phyloP scores from a whole-genome alignment of 75 land plant species.

The Cupressus sempervirens region DNA sequence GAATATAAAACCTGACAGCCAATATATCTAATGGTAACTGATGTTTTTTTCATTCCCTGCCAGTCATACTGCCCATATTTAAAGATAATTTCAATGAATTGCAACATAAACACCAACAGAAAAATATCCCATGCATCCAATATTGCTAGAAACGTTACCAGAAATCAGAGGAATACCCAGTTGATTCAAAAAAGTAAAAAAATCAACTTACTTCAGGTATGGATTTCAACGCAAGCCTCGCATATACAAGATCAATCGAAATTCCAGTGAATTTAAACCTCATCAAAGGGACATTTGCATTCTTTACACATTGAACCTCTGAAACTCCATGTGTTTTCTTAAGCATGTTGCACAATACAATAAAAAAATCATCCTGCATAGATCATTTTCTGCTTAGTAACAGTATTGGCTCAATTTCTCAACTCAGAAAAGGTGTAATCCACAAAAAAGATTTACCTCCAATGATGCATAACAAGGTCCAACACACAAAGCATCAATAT shows the following conservation, averaged over 20 bases:
- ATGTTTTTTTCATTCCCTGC: background rate
- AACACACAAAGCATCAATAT: conserved; percentile 57
- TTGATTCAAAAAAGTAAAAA: background rate
- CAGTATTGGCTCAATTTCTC: background rate
- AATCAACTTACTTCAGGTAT: conserved; percentile 40
- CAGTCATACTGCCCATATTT: background rate
- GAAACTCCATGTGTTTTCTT: conserved; percentile 26
- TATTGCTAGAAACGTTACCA: background rate
- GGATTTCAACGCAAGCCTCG: conserved; percentile 22
- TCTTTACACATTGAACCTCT: conserved; percentile 39
- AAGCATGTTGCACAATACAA: conserved; percentile 40
- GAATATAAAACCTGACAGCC: background rate
- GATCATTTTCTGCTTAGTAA: conserved; percentile 2
- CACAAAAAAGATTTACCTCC: conserved; percentile 23
- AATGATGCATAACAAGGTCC: conserved; percentile 41
- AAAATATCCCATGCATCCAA: background rate
- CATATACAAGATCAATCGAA: conserved; percentile 47
- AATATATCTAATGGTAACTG: background rate
- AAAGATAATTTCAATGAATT: background rate
- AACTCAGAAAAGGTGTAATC: background rate
- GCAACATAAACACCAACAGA: background rate
- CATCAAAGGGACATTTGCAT: conserved; percentile 54
- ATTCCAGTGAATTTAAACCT: conserved; percentile 42
- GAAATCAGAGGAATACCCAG: background rate
- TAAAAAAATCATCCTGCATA: conserved; percentile 45